These are phyloP conservation scores for Adansonia rubrostipa DNA, from an alignment of 441 rosid species.

Conservation along the genomic window DNA sequence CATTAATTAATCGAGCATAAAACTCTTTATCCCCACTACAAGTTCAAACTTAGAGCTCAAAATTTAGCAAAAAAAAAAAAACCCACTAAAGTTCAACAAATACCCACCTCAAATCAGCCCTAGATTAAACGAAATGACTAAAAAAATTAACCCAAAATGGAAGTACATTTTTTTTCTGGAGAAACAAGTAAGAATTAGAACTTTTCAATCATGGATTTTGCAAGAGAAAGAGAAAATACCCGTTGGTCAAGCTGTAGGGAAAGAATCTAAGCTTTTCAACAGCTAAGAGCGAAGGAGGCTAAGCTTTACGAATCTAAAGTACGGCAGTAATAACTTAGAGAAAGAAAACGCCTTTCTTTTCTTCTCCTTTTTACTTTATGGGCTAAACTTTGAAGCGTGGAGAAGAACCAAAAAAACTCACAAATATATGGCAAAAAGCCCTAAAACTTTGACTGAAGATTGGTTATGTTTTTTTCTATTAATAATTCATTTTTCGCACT, in stretches of 20 bases:
- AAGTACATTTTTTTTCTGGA: background rate
- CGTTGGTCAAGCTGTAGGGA: background rate
- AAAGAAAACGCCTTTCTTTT: background rate
- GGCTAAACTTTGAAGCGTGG: background rate
- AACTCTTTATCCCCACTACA: background rate
- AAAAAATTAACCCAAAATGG: background rate
- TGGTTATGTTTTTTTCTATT: background rate
- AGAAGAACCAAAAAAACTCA: background rate
- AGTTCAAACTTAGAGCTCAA: background rate
- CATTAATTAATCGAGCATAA: background rate
- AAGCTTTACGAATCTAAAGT: background rate
- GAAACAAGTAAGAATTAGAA: background rate
- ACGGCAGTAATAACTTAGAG: background rate
- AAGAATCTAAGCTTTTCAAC: background rate
- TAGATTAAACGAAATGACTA: background rate
- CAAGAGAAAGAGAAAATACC: slow-evolving; percentile 1
- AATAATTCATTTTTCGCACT: background rate
- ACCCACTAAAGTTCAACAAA: background rate
- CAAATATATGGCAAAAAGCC: background rate
- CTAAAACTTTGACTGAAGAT: background rate
- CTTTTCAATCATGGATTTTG: background rate
- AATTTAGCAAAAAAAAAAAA: background rate
- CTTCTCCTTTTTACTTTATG: background rate
- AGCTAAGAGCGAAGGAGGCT: background rate
- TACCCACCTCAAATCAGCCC: slow-evolving; percentile 16